Evolutionary conservation across 2,329 filamentous ascomycete genomes (phyloP), one percentile per base, ranked within the genome.

Genomic region (Paecilomyces formosus): DNA sequence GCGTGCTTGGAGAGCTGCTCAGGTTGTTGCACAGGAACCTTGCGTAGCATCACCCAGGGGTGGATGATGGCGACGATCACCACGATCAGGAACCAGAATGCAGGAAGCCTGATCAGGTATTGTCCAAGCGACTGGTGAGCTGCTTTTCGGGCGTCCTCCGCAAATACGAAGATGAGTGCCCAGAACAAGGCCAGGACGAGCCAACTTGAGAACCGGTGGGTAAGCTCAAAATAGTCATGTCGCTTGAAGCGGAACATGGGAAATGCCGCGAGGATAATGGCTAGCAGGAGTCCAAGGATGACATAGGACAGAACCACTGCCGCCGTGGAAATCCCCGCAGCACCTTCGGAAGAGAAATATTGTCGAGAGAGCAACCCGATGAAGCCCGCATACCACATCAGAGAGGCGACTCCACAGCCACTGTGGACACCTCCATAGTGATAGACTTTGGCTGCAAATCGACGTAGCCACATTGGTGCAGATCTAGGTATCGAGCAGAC

Each of bases 151-250:
- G 74, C 70, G 39, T 78, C 70, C 55, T 80, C 73, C n/a, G 79
- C 74, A 33, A 83, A 74, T 9, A 89, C 73, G 50, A 89, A 68
- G 8, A 82, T 79, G 60, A 88, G 82, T 0, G 75, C 79, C 82
- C 88, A 88, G 68, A 92, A 86, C 31, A 90, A 73, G 1, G 74
- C 77, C 5, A 91, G 76, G 9, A 84, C 78, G 11, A 81, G 78
- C 88, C 88, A 92, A n/a, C 88, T 88, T 4, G 81, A 81, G 70
- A 88, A 91, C 54, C 88, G 86, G 72, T 92, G 89, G 53, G 82
- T 82, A 54, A 83, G 74, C 74, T 92, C 89, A 68, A 90, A 92
- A 58, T 80, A 72, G 72, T 92, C 82, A 75, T 92, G 88, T 61
- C 81, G 78, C 53, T 78, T 81, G 63, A 79, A 77, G 22, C 89